Conservation (phyloP, 495 filamentous ascomycete species). For the Penicillium soppii region DNA sequence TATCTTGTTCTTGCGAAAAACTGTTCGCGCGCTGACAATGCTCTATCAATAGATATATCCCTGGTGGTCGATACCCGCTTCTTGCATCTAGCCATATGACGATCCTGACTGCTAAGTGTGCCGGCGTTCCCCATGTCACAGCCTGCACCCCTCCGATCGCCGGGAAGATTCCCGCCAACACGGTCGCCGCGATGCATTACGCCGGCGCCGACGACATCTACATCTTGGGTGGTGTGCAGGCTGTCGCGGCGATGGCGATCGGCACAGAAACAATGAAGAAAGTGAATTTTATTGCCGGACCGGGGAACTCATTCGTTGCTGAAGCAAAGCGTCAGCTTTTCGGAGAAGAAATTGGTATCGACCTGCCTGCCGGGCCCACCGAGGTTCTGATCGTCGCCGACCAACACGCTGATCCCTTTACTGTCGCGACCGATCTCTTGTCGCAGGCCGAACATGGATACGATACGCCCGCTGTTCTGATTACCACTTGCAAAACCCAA, state of each 20-base stretch:
- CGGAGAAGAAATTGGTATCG: constrained; percentile 36
- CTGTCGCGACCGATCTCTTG: constrained; percentile 50
- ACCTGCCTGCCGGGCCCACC: constrained; percentile 52
- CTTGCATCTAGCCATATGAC: constrained; percentile 60
- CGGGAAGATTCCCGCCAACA: constrained; percentile 48
- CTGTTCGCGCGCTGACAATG: neutral
- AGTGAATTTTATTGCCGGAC: constrained; percentile 54
- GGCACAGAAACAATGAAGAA: constrained; percentile 66
- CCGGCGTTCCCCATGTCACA: constrained; percentile 49
- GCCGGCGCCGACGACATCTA: constrained; percentile 55
- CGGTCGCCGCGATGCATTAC: constrained; percentile 53
- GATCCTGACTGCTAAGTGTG: constrained; percentile 55
- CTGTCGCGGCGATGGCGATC: constrained; percentile 75
- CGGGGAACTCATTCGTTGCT: constrained; percentile 55
- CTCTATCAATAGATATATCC: constrained; percentile 41
- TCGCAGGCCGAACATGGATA: constrained; percentile 54
- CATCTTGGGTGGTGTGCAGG: constrained; percentile 54
- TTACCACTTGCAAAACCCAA: constrained; percentile 46
- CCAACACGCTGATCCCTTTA: constrained; percentile 50
- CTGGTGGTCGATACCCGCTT: constrained; percentile 53
- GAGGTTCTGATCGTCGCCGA: constrained; percentile 55
- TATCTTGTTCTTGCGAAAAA: too few species aligned
- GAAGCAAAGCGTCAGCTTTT: constrained; percentile 32
- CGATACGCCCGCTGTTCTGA: constrained; percentile 48
- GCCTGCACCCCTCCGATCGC: constrained; percentile 53